Evolutionary conservation across 2,329 filamentous ascomycete genomes (phyloP).

Genomic region (Diaporthe citrichinensis): DNA sequence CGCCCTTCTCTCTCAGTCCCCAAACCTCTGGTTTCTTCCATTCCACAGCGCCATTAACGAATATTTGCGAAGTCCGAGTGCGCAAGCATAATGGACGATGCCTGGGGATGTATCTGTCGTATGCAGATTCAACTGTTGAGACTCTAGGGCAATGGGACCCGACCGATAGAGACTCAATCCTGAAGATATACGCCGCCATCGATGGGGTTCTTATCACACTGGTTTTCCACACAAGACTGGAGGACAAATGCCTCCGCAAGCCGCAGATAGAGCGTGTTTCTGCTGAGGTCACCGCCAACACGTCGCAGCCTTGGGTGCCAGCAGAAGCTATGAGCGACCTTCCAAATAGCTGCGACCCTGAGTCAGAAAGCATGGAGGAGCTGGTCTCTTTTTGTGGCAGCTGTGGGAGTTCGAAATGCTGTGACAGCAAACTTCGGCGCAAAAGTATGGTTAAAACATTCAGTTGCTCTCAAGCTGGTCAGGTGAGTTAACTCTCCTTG

Average conservation of each 20-base stretch:
- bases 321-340: not conserved
- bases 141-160: constrained; percentile 21
- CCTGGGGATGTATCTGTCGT: not conserved
- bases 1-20: not conserved
- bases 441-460: not conserved
- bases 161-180: not conserved
- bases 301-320: not conserved
- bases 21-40: not conserved
- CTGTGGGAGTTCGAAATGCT: not conserved
- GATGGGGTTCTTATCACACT: not conserved
- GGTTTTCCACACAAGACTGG: not conserved
- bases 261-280: constrained; percentile 13
- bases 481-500: not conserved
- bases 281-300: not conserved
- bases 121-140: not conserved
- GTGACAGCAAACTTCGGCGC: not conserved
- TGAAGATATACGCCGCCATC: not conserved
- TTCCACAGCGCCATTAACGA: not conserved
- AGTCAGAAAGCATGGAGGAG: not conserved
- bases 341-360: not conserved
- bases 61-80: not conserved
- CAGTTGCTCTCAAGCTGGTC: not conserved
- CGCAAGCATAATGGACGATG: constrained; percentile 3
- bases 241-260: not conserved
- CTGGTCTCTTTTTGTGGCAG: not conserved